Base-by-base conservation (phyloP, 371 early-diverging fungal genomes). In the Polyrhizophydium stewartii region DNA sequence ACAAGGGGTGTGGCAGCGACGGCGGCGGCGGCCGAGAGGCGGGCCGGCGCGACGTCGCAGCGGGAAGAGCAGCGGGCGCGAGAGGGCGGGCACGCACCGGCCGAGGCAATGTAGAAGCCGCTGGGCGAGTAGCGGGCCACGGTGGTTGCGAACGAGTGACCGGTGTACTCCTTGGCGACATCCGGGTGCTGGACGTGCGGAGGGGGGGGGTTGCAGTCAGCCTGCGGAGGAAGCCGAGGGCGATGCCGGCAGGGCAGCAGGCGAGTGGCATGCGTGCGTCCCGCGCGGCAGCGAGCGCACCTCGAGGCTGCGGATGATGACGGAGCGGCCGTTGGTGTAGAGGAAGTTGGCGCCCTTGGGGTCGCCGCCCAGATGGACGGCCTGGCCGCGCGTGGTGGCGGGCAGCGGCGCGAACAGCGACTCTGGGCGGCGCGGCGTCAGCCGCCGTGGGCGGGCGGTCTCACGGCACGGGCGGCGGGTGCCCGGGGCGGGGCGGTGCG, bases 81-180 rank as follows among this genome's bases (percentile, higher is more conserved):
- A 47, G 28, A 28, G 7, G 28, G 35, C 35, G 35, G n/a, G 24
- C 45, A 45, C 58, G 22, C 76, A 92, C 92, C 95, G 70, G 90
- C 97, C 31, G 95, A 93, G 1, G 96, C 96, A 60, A 94, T 88
- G 76, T 97, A 98, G 75, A 84, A 94, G 40, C 98, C 96, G 58
- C 89, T 88, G 0, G 97, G 95, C 32, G 95, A 84, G 68, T 87
- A 95, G 47, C 89, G 79, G 17, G 96, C 96, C 19, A 93, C 95
- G 9, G 92, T 93, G 3, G 90, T 81, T 49, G 81, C 74, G 38
- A 79, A 70, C 21, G 83, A 78, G 68, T 97, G 98, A 17, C 88
- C 91, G 2, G 86, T 82, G 73, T 96, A 97, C 68, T 92, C 92
- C 10, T 81, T 85, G 31, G 92, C 87, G 52, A 92, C 72, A 37